Evolutionary conservation across 225 moss, liverwort and hornwort genomes (phyloP), one percentile per base, ranked within the genome.

Genomic region (Ulota crispa): DNA sequence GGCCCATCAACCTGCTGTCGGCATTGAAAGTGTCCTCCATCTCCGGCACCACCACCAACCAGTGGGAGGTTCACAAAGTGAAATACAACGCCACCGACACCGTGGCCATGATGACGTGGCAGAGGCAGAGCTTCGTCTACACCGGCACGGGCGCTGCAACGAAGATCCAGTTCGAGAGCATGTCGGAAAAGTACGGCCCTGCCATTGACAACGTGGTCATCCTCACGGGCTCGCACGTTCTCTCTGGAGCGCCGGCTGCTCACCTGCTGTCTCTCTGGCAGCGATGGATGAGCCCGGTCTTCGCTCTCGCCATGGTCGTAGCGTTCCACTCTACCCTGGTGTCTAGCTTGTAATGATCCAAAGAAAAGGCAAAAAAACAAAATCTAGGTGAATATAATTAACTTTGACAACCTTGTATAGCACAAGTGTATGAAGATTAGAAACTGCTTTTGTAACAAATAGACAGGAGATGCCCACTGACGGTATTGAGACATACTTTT

Each of bases 121-220:
- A 43, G 20, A 47, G 84, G 31, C 71, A 75, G 70, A 91, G 91
- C 70, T 84, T 85, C 70, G 77, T 88, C 8, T 91, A 85, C 78
- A 10, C 47, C 5, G 88, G 91, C 50, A 82, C 85, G 3, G 88
- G 91, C 43, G 88, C 82, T 4, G 18, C 64, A 1, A 91, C 86
- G 2, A 78, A 63, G 4, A 75, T 91, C 64, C 54, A 68, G 32
- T 80, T 86, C 52, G 86, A 86, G 84, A 91, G 91, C 85, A 91
- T 91, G 91, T 84, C 91, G 36, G 86, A 88, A 67, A 86, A 75
- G 57, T 91, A 86, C 68, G 91, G 91, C 27, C 82, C 88, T 27
- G 55, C 85, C 2, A 75, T 91, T 27, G 91, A 91, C n/a, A 91
- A 91, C 26, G 78, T 91, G 27, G 75, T 86, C 13, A 59, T 85